Conservation (phyloP, 2,329 filamentous ascomycete species). For the Aspergillus texensis region DNA sequence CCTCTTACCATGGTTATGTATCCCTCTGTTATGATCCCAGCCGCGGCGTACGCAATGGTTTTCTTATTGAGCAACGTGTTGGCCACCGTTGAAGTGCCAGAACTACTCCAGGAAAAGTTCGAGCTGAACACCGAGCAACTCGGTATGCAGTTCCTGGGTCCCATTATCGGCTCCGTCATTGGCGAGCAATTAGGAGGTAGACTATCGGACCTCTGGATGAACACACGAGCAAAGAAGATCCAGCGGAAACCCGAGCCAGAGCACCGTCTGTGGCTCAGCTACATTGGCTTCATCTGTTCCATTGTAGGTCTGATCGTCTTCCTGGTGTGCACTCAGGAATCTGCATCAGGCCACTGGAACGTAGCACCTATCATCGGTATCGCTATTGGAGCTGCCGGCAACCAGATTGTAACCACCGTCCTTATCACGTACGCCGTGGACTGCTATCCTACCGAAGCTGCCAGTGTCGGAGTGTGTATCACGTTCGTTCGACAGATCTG, state of each 20-base stretch:
- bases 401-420: conserved; percentile 66
- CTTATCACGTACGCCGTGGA: conserved; percentile 64
- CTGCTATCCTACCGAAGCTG: conserved; percentile 58
- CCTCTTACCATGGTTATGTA: conserved; percentile 52
- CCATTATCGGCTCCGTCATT: conserved; percentile 61
- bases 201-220: conserved; percentile 62
- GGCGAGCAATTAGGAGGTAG: conserved; percentile 64
- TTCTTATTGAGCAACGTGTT: conserved; percentile 60
- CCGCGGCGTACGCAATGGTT: conserved; percentile 59
- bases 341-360: conserved; percentile 53
- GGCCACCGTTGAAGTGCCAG: conserved; percentile 62
- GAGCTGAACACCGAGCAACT: conserved; percentile 61
- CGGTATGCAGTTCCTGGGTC: conserved; percentile 61
- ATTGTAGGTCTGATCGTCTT: conserved; percentile 62
- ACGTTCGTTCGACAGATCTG: conserved; percentile 55
- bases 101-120: conserved; percentile 60
- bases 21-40: conserved; percentile 55
- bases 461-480: conserved; percentile 63
- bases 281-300: conserved; percentile 54
- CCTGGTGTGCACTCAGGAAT: conserved; percentile 56
- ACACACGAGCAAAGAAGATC: conserved; percentile 30
- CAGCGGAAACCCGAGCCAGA: conserved; percentile 53
- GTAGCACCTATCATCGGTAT: conserved; percentile 61
- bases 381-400: conserved; percentile 57
- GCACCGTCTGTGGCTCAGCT: conserved; percentile 61